A percentile compares a stretch with the other conserved stretches of the same genome.
Evolutionary conservation across 2,329 filamentous ascomycete genomes (phyloP).

Genomic region (Diaporthe citrichinensis): DNA sequence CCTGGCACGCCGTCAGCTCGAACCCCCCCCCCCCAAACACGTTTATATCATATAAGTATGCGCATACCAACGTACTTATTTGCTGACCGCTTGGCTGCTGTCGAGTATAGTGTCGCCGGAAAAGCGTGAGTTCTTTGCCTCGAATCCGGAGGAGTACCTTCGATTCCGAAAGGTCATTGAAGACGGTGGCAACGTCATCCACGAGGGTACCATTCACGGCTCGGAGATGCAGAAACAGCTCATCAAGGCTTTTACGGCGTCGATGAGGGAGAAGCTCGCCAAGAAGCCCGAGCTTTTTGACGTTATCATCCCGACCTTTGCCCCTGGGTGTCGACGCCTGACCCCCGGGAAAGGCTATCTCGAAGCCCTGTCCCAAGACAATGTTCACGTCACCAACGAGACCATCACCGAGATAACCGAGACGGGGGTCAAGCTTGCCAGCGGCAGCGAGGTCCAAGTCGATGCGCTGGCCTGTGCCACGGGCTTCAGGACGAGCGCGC

Average conservation of each 20-base stretch:
- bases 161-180: conserved; percentile 62
- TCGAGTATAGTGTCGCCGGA: conserved; percentile 53
- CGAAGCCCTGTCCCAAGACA: conserved; percentile 57
- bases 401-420: conserved; percentile 52
- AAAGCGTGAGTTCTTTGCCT: conserved; percentile 54
- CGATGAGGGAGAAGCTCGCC: conserved; percentile 58
- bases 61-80: background rate
- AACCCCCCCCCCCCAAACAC: background rate
- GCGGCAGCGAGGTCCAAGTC: conserved; percentile 51
- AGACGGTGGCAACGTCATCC: conserved; percentile 57
- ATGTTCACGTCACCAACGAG: conserved; percentile 57
- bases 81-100: background rate
- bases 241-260: conserved; percentile 50
- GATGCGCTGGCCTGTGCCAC: conserved; percentile 65
- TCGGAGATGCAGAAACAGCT: conserved; percentile 53
- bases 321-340: conserved; percentile 59
- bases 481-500: conserved; percentile 56
- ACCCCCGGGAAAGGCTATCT: conserved; percentile 63
- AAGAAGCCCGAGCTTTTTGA: conserved; percentile 60
- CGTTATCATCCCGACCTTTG: conserved; percentile 59
- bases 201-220: conserved; percentile 56
- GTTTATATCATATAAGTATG: background rate
- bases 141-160: conserved; percentile 55
- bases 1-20: background rate
- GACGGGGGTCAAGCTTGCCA: conserved; percentile 50